These are phyloP conservation scores for Selaginella tamariscina DNA, from an alignment of 75 land plant species.

Conservation along the genomic window DNA sequence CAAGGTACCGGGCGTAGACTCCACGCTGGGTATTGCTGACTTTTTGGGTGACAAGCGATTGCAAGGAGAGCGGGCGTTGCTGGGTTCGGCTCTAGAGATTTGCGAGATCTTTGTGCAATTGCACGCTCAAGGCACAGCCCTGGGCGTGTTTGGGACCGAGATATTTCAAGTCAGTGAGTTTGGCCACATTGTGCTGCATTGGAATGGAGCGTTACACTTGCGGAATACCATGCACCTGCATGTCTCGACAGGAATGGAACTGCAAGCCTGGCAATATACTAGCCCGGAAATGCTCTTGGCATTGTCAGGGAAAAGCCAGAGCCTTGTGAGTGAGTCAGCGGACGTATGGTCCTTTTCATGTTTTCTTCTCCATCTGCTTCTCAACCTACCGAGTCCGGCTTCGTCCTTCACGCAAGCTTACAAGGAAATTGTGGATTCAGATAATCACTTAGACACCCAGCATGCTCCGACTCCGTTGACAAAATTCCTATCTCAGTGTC, in stretches of 20 bases:
- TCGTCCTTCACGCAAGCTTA: neutral
- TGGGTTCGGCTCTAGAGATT: slow-evolving; percentile 21
- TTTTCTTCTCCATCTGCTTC: slow-evolving; percentile 33
- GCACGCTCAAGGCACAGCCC: slow-evolving; percentile 35
- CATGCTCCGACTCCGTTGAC: slow-evolving; percentile 16
- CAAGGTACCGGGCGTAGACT: slow-evolving; percentile 1
- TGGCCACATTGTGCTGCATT: slow-evolving; percentile 37
- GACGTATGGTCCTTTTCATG: slow-evolving; percentile 70
- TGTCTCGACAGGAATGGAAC: neutral
- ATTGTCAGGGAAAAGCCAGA: neutral
- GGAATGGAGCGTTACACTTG: slow-evolving; percentile 20
- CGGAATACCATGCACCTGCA: slow-evolving; percentile 15
- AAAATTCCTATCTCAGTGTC: neutral
- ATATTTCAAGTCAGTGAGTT: slow-evolving; percentile 39
- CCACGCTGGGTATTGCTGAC: neutral
- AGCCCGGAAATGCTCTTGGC: neutral
- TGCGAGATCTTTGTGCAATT: slow-evolving; percentile 49
- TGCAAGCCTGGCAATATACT: neutral
- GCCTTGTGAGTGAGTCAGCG: slow-evolving; percentile 11
- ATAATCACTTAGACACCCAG: slow-evolving; percentile 11
- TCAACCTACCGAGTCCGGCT: slow-evolving; percentile 15
- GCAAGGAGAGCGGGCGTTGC: neutral
- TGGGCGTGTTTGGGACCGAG: slow-evolving; percentile 33
- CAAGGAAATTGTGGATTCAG: neutral
- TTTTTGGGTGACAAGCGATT: slow-evolving; percentile 18